Evolutionary conservation across 169 alveolate species (phyloP).

Genomic region (Theileria equi): DNA sequence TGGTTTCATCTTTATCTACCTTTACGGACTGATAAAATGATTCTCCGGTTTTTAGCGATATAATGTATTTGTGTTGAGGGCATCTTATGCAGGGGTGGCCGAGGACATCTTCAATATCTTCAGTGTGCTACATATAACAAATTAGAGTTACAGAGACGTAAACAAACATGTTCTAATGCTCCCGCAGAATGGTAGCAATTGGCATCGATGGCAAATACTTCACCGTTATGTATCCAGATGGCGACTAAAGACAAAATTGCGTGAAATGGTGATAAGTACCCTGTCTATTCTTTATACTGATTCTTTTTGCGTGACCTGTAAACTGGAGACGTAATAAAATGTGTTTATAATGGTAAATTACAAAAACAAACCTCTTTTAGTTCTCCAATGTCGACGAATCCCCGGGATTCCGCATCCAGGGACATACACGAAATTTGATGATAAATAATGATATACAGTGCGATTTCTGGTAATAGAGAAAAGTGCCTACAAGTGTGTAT

Average conservation of each 20-base stretch:
- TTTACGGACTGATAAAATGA: constrained; percentile 66
- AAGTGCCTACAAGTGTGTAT: too few species aligned
- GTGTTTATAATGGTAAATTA: too few species aligned
- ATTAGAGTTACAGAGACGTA: neutral
- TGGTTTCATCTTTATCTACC: constrained; percentile 6
- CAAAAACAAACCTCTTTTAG: constrained; percentile 24
- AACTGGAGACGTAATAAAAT: constrained; percentile 9
- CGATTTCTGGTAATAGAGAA: too few species aligned
- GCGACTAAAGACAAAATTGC: constrained; percentile 52
- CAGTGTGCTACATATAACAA: constrained; percentile 40
- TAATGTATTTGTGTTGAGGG: constrained; percentile 67
- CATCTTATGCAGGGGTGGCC: constrained; percentile 75
- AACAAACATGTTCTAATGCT: constrained; percentile 55
- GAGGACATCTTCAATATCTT: constrained; percentile 63
- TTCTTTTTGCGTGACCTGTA: constrained; percentile 33
- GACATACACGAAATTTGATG: too few species aligned
- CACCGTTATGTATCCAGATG: constrained; percentile 49
- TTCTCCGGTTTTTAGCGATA: constrained; percentile 67
- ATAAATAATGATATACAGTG: too few species aligned
- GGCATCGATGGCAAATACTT: constrained; percentile 68
- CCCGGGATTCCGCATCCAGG: neutral
- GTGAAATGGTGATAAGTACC: constrained; percentile 5
- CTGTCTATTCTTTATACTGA: constrained; percentile 28
- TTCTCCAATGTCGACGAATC: constrained; percentile 16
- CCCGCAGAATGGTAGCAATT: constrained; percentile 78